Percentiles rank a stretch among this genome's conserved stretches.
These are phyloP conservation scores for Trichoderma hamatum DNA, from an alignment of 2,329 filamentous ascomycete genomes.

Conservation along the genomic window DNA sequence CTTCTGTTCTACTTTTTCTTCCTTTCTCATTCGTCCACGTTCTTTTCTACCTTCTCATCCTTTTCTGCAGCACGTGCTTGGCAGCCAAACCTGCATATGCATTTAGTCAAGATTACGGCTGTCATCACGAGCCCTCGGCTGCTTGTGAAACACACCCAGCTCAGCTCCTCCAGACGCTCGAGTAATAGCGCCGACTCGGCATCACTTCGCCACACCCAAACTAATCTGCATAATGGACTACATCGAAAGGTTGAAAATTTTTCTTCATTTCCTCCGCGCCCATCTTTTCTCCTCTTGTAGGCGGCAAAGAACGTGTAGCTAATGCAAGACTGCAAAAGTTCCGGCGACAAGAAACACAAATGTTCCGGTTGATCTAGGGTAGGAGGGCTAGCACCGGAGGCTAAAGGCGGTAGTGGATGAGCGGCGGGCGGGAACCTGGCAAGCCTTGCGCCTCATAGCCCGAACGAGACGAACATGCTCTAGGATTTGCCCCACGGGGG, in stretches of 20 bases:
- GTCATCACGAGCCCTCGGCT: constrained; percentile 22
- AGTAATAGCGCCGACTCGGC: constrained; percentile 23
- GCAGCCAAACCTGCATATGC: constrained; percentile 5
- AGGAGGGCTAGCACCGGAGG: constrained; percentile 22
- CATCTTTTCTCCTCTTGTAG: not conserved
- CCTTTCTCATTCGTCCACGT: not conserved
- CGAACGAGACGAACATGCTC: not conserved
- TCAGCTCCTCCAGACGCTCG: not conserved
- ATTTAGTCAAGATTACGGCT: not conserved
- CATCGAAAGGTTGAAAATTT: not conserved
- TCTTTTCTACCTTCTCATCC: not conserved
- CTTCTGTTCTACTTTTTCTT: not conserved
- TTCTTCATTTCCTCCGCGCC: not conserved
- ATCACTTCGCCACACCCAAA: constrained; percentile 5
- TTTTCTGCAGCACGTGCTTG: not conserved
- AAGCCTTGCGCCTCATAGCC: not conserved
- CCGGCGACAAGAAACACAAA: not conserved
- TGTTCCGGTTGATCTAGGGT: constrained; percentile 10
- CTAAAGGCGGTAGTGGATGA: constrained; percentile 18
- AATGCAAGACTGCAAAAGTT: constrained; percentile 16
- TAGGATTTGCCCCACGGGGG: constrained; percentile 22
- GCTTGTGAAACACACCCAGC: constrained; percentile 20
- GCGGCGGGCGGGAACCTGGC: constrained; percentile 19
- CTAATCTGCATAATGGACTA: not conserved
- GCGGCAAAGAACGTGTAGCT: not conserved